Percentiles rank a stretch among this genome's conserved stretches.
These are phyloP conservation scores for Epichloe hybrida DNA, from an alignment of 2,329 filamentous ascomycete species.

Conservation along the genomic window DNA sequence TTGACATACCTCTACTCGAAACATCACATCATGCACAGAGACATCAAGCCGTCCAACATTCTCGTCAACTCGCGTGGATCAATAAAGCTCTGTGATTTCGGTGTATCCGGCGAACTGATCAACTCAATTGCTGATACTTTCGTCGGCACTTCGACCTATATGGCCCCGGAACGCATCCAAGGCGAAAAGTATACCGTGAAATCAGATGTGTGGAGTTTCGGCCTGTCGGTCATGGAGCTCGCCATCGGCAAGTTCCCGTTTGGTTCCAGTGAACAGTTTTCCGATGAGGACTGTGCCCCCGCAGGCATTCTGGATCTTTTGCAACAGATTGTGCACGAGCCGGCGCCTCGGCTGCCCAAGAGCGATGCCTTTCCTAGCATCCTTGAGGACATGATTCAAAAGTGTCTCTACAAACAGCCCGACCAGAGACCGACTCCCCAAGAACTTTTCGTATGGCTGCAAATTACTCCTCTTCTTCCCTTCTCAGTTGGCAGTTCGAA, in stretches of 20 bases:
- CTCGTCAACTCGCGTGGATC: slow-evolving; percentile 85
- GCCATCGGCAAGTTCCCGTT: slow-evolving; percentile 97
- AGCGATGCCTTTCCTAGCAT: slow-evolving; percentile 95
- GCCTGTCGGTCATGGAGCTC: slow-evolving; percentile 87
- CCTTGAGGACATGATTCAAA: slow-evolving; percentile 91
- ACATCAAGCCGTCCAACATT: slow-evolving; percentile 97
- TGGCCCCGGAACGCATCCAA: slow-evolving; percentile 96
- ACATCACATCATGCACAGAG: slow-evolving; percentile 97
- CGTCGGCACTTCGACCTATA: slow-evolving; percentile 96
- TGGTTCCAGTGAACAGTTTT: slow-evolving; percentile 55
- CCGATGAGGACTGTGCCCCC: slow-evolving; percentile 66
- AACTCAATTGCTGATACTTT: slow-evolving; percentile 98
- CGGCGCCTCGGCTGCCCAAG: slow-evolving; percentile 84
- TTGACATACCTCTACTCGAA: slow-evolving; percentile 90
- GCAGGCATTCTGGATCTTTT: slow-evolving; percentile 91
- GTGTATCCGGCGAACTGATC: slow-evolving; percentile 93
- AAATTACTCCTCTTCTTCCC: background rate
- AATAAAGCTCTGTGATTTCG: slow-evolving; percentile 98
- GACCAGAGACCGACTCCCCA: slow-evolving; percentile 82
- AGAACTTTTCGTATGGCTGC: slow-evolving; percentile 61
- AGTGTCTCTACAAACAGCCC: slow-evolving; percentile 83
- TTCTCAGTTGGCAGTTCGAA: background rate
- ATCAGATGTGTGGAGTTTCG: slow-evolving; percentile 98
- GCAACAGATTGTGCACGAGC: slow-evolving; percentile 95
- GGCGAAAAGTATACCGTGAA: slow-evolving; percentile 96